These are phyloP conservation scores for Talaromyces adpressus DNA, from an alignment of 495 filamentous ascomycete genomes.

Conservation along the genomic window DNA sequence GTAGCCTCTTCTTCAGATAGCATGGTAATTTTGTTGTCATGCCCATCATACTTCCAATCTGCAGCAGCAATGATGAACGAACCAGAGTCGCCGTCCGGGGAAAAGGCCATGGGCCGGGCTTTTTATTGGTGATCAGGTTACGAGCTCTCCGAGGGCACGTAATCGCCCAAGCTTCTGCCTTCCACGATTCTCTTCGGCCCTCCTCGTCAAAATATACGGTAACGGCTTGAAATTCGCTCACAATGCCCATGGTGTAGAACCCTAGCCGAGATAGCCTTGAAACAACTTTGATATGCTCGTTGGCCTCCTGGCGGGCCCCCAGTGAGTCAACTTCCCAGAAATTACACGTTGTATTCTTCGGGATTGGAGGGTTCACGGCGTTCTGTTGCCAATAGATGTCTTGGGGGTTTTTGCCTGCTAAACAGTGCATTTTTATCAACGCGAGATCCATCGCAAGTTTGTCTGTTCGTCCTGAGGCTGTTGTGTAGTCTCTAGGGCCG, in stretches of 20 bases:
- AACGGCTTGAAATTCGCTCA: neutral
- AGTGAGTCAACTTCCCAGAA: neutral
- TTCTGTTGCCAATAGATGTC: neutral
- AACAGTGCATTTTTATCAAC: neutral
- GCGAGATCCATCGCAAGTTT: neutral
- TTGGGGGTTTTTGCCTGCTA: neutral
- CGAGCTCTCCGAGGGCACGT: neutral
- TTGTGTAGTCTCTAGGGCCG: neutral
- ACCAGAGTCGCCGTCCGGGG: neutral
- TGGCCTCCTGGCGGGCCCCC: neutral
- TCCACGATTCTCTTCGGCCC: neutral
- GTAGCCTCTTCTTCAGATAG: too few relatives aligned
- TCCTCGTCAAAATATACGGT: neutral
- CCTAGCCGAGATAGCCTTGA: neutral
- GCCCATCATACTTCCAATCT: neutral
- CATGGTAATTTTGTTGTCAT: neutral
- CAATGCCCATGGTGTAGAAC: neutral
- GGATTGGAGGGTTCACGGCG: neutral
- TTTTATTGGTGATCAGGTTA: too few relatives aligned
- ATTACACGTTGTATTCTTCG: neutral
- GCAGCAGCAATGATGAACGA: neutral
- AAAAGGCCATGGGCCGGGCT: neutral
- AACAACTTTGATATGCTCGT: neutral
- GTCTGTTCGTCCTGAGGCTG: neutral
- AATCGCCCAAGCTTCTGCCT: neutral